phyloP scores from a whole-genome alignment of 306 rosid species.

The Prunus mongolica region DNA sequence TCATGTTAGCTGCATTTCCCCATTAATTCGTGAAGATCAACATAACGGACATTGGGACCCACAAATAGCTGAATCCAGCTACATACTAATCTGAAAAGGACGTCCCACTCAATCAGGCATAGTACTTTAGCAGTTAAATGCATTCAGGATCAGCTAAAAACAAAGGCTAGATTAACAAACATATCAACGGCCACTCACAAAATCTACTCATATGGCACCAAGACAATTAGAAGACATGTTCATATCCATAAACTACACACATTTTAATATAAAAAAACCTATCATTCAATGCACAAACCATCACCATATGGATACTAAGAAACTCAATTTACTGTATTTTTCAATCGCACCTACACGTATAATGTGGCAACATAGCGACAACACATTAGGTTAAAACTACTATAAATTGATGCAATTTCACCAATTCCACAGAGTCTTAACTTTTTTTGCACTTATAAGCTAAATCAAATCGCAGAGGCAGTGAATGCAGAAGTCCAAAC shows the following conservation, averaged over 20 bases:
- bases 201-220: background rate
- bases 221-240: background rate
- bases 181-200: background rate
- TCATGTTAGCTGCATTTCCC: background rate
- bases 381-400: background rate
- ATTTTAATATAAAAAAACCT: background rate
- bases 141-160: background rate
- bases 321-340: background rate
- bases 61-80: background rate
- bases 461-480: background rate
- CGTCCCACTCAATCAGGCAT: background rate
- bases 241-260: background rate
- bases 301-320: background rate
- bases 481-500: slow-evolving; percentile 24
- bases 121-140: background rate
- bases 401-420: background rate
- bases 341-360: background rate
- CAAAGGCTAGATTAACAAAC: background rate
- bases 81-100: background rate
- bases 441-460: background rate
- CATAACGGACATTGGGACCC: background rate
- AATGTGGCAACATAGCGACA: background rate
- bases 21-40: background rate
- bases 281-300: background rate
- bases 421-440: background rate